phyloP scores from a whole-genome alignment of 2,329 filamentous ascomycete species.

The Penicillium corylophilum region DNA sequence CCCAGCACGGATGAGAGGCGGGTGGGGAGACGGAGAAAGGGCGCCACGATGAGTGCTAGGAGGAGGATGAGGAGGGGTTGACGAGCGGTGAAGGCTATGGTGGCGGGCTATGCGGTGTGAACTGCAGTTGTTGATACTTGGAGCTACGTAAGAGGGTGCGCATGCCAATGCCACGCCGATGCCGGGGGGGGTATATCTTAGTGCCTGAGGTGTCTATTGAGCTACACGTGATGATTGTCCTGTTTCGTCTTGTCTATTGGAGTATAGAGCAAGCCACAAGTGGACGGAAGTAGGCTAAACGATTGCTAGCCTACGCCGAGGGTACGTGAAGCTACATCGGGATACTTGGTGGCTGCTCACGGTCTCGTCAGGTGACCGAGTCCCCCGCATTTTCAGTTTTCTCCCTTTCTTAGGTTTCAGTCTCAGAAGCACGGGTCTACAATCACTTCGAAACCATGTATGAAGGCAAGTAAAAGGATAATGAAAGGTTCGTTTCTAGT shows the following conservation, averaged over 20 bases:
- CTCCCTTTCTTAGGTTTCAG: not conserved
- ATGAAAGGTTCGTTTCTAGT: constrained; percentile 25
- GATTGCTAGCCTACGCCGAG: too few species aligned
- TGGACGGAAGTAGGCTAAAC: too few species aligned
- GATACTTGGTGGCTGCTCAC: too few species aligned
- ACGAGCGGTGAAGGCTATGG: constrained; percentile 22
- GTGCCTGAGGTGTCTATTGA: not conserved
- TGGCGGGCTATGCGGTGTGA: constrained; percentile 22
- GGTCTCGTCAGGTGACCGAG: too few species aligned
- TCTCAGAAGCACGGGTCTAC: not conserved
- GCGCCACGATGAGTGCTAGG: constrained; percentile 49
- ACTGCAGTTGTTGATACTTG: not conserved
- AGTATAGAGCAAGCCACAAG: too few species aligned
- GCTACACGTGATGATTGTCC: not conserved
- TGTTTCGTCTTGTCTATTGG: not conserved
- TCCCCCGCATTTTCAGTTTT: not conserved
- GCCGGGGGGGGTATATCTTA: not conserved
- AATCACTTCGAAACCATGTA: not conserved
- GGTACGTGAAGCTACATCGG: too few species aligned
- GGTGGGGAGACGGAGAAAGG: constrained; percentile 41
- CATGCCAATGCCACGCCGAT: not conserved
- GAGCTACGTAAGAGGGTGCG: not conserved
- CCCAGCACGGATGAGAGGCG: constrained; percentile 44
- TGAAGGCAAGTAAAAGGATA: not conserved
- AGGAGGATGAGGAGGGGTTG: constrained; percentile 33